These are phyloP conservation scores for Panus rudis DNA, from an alignment of 768 basidiomycete species.

Conservation along the genomic window DNA sequence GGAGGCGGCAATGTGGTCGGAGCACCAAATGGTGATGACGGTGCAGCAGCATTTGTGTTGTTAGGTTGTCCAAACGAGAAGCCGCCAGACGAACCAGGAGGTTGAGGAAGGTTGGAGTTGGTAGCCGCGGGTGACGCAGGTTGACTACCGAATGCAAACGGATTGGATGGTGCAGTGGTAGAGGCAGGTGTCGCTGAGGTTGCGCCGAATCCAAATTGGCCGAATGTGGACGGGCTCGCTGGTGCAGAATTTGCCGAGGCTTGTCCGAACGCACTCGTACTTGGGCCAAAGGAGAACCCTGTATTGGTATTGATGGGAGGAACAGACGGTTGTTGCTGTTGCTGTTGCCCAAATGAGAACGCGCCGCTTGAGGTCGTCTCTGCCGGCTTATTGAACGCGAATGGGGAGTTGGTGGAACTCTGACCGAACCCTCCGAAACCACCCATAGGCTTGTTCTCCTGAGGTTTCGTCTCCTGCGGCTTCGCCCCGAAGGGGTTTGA, in stretches of 20 bases:
- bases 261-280: conserved; percentile 41
- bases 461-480: conserved; percentile 36
- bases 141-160: conserved; percentile 26
- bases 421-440: conserved; percentile 39
- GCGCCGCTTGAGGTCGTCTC: background rate
- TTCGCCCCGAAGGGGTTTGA: conserved; percentile 42
- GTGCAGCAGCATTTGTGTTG: conserved; percentile 5
- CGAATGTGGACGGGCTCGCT: conserved; percentile 18
- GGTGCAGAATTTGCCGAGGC: conserved; percentile 25
- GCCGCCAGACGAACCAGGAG: conserved; percentile 11
- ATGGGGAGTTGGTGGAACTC: conserved; percentile 14
- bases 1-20: conserved; percentile 10
- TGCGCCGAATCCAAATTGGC: conserved; percentile 14
- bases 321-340: no score
- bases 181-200: conserved; percentile 22
- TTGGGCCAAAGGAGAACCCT: conserved; percentile 21
- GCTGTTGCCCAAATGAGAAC: conserved; percentile 10
- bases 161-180: conserved; percentile 23
- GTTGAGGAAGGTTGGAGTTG: conserved; percentile 17
- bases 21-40: conserved; percentile 23
- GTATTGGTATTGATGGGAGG: conserved; percentile 30
- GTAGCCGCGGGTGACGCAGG: conserved; percentile 27
- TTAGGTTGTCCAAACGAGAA: conserved; percentile 19
- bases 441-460: conserved; percentile 32
- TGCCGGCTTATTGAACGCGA: conserved; percentile 13